Percentiles rank a stretch among this genome's conserved stretches.
Evolutionary conservation across 2,329 filamentous ascomycete species (phyloP).

Genomic region (Dothidotthia symphoricarpi): DNA sequence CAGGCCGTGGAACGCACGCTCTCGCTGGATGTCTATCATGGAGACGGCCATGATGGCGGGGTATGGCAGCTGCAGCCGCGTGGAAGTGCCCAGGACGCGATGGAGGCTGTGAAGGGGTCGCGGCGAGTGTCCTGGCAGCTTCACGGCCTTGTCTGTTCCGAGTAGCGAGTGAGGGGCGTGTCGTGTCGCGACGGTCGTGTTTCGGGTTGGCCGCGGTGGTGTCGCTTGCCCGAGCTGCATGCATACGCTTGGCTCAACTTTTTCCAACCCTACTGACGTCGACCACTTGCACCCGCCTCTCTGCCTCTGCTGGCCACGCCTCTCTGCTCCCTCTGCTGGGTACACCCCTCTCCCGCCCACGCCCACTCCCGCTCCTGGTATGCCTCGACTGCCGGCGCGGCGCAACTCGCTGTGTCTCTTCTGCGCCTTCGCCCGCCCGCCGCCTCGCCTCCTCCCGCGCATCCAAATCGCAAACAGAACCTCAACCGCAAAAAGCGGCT

Average conservation of each 20-base stretch:
- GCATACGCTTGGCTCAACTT: slow-evolving; percentile 20
- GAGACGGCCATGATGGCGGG: slow-evolving; percentile 72
- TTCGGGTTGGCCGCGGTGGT: no score
- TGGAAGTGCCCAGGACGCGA: not conserved
- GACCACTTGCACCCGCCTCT: slow-evolving; percentile 4
- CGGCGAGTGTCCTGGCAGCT: slow-evolving; percentile 1
- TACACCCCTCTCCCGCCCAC: slow-evolving; percentile 1
- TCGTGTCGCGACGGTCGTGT: not conserved
- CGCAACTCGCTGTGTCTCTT: slow-evolving; percentile 42
- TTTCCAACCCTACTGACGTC: slow-evolving; percentile 23
- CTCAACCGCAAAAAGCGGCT: not conserved
- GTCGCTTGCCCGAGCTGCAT: no score
- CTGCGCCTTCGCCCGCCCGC: slow-evolving; percentile 39
- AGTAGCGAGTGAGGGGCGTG: no score
- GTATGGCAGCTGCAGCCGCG: slow-evolving; percentile 20
- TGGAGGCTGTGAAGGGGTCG: not conserved
- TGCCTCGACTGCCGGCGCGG: slow-evolving; percentile 29
- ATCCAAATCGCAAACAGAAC: slow-evolving; percentile 22
- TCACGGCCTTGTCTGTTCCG: no score
- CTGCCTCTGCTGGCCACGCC: not conserved
- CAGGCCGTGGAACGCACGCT: slow-evolving; percentile 51
- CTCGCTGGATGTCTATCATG: slow-evolving; percentile 79
- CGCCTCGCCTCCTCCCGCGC: slow-evolving; percentile 30
- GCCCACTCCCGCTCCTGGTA: slow-evolving; percentile 11
- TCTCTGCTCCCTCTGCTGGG: not conserved